Base-by-base conservation (phyloP, 2,329 filamentous ascomycete genomes). In the Acephala macrosclerotiorum region DNA sequence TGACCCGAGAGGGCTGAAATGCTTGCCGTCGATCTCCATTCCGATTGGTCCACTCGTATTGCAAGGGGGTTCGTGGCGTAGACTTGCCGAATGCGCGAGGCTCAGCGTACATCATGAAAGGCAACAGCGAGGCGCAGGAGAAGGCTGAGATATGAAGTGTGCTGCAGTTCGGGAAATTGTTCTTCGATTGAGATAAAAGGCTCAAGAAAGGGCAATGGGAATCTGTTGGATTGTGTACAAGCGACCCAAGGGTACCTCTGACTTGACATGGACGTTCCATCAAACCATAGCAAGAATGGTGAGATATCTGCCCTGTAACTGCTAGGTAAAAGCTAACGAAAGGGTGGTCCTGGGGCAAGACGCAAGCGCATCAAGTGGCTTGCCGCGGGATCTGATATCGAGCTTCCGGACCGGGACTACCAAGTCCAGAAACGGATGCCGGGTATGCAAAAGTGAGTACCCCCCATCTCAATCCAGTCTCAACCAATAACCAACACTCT, bases 381-480 rank as follows among this genome's bases (percentile, higher is more conserved):
- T 29, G 18, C 49, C 49, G 22, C 22, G 49, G 29, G 49, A 57
- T 57, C 55, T 40, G 12, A 38, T 38, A 38, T 53, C 55, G 20
- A 57, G 55, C 55, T 57, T 40, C 33, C 29, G 29, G n/a, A 40
- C 9, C 1, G 55, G 55, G 4, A 26, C 55, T 38, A 22, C 29
- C 55, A 57, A 42, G 36, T 61, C 49, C 26, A 18, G 49, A 33
- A 61, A 42, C 3, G 60, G 33, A 18, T 61, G 60, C 36, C 42
- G 55, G 22, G 49, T 61, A 29, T 61, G 60, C 60, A 61, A 33
- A 33, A 61, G 60, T 61, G 35, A 61, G 59, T 61, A 29, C 29
- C 47, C 29, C 14, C 25, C 45, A 22, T 49, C 25, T n/a, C 9
- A 22, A 22, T n/a, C 45, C 7, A 11, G n/a, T 3, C n/a, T 7